phyloP scores from a whole-genome alignment of 1,139 yeast species.

The Candida mesenterica region DNA sequence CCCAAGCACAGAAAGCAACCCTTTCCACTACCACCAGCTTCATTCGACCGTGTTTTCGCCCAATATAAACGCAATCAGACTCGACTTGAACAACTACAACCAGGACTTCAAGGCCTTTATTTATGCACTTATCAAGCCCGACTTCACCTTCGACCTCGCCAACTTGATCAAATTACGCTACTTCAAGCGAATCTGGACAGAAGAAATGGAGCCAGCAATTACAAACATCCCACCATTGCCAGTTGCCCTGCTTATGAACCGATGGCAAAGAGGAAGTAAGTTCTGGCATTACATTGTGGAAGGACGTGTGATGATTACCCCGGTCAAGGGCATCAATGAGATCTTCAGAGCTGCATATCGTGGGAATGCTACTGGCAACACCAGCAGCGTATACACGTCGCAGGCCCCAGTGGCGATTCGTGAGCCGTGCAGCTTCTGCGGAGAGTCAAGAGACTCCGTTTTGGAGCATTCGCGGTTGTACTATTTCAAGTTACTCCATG shows the following conservation, averaged over 20 bases:
- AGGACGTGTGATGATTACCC: constrained; percentile 81
- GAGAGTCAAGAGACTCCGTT: constrained; percentile 66
- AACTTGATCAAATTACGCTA: constrained; percentile 56
- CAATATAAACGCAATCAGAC: constrained; percentile 52
- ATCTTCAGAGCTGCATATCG: constrained; percentile 39
- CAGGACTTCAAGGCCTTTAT: constrained; percentile 43
- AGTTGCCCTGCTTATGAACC: constrained; percentile 35
- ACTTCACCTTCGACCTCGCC: constrained; percentile 37
- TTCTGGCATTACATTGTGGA: constrained; percentile 70
- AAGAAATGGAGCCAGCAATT: constrained; percentile 73
- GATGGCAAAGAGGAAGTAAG: constrained; percentile 49
- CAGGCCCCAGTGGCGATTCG: constrained; percentile 64
- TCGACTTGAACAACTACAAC: constrained; percentile 50
- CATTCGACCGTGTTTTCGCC: constrained; percentile 49
- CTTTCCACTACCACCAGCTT: constrained; percentile 17
- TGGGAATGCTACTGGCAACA: constrained; percentile 6
- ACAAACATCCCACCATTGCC: constrained; percentile 32
- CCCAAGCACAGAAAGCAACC: not conserved
- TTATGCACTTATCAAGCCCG: constrained; percentile 32
- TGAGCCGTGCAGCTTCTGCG: constrained; percentile 79
- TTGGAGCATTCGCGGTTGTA: constrained; percentile 78
- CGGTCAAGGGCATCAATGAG: constrained; percentile 82
- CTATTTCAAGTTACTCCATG: constrained; percentile 48
- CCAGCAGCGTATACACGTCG: constrained; percentile 19
- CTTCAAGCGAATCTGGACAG: constrained; percentile 62